Evolutionary conservation across 805 yeast species (phyloP), one percentile per base, ranked within the genome.

Genomic region (Lachancea mirantina): DNA sequence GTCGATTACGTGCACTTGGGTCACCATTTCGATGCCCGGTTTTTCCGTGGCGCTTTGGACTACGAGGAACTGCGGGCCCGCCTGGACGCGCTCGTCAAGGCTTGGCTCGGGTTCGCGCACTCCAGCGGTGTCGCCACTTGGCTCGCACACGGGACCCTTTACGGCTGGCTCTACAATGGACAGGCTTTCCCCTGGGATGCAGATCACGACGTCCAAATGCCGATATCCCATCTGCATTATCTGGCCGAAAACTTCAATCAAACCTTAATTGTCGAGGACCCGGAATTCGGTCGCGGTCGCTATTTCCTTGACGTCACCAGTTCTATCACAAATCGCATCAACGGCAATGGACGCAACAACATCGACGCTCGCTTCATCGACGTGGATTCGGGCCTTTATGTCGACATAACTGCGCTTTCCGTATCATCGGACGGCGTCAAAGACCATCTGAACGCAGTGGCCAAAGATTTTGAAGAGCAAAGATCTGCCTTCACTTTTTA

Each of bases 301-400:
- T 78, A 68, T 48, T 67, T 72, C 35, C 41, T 76, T 25, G 74
- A 62, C 70, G 52, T 60, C 28, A 68, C 75, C 2, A 53, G 67
- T 8, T 68, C 66, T 14, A 58, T 76, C 10, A 73, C 83, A 2
- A 68, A 70, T 32, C 62, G 88, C 48, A 52, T 50, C 0, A 65
- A 68, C 35, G 82, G 75, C 1, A 76, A 72, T 42, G 81, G 79
- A 1, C 46, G 55, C 19, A 78, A 78, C 49, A 74, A 75, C 44
- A 78, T 80, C 28, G 84, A 78, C 56, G 88, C 82, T 0, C 57
- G 92, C 30, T 77, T 80, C 46, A 74, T 81, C 36, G 88, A 81
- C 52, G 62, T 76, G 7, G 81, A 76, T 41, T 68, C 77, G 8
- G 92, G 89, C 0, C 55, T 77, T 34, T 81, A 74, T 47, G 76